Base-by-base conservation (phyloP, 345 rosid genomes). In the Acer saccharum region DNA sequence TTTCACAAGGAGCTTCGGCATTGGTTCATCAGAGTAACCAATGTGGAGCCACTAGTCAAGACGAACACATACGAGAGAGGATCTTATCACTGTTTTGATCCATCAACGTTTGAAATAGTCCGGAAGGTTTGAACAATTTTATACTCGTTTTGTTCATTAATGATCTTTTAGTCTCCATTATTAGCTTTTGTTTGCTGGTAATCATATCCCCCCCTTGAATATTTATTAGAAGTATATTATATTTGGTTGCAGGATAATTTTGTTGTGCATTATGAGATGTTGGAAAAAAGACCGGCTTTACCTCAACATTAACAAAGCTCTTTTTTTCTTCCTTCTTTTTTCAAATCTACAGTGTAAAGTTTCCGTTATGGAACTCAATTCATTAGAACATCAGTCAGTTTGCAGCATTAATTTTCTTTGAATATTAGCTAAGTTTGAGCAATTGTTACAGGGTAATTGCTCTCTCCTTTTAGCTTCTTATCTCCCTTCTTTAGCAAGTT, bases 221-320 rank as follows among this genome's bases (percentile, higher is more conserved):
- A 64, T 50, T 64, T 9, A 43, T 35, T 35, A n/a, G 23, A 55
- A 21, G 44, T 73, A 20, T 74, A 20, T 74, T 23, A 32, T 23
- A 41, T 43, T 75, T 83, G 25, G 78, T 12, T 82, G 88, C 95
- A 94, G 99, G 99, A 97, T 82, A 87, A 93, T 81, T 84, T 88
- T 74, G 88, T 97, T 66, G 79, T 97, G 68, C 86, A 90, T 74
- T 93, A 89, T 25, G 99, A 97, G 77, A 77, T 79, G 79, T 72
- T 94, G 88, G 99, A 94, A 89, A 94, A 97, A 93, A 90, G 90
- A 93, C 98, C 96, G 62, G 83, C 81, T 75, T 83, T 92, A 80
- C 97, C 94, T 70, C 98, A 89, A 74, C 98, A 86, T 84, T 96
- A 79, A 82, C 84, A 68, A 60, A 60, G 64, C 57, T 75, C 78